Conservation (phyloP, 1,139 yeast genomes). For the Debaryomyces sp. region DNA sequence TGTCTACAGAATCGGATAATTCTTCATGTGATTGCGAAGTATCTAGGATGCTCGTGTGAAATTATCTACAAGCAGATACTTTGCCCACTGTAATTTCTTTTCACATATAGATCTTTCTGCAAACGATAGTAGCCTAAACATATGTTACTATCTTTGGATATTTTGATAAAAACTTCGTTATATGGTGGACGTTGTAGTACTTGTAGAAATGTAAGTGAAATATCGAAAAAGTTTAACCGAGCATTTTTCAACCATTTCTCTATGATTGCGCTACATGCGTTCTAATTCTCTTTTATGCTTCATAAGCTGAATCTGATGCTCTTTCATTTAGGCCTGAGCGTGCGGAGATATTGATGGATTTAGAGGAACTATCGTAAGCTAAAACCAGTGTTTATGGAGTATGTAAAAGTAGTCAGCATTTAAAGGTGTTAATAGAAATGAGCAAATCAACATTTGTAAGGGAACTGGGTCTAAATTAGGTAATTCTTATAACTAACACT, state of each 20-base stretch:
- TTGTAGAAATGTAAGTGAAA: background rate
- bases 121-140: background rate
- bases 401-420: background rate
- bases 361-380: background rate
- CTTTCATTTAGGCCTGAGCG: background rate
- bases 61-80: background rate
- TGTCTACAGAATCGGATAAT: background rate
- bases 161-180: background rate
- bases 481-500: too few relatives aligned
- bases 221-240: background rate
- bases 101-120: background rate
- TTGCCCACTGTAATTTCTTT: background rate
- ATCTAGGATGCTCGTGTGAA: background rate
- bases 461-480: too few relatives aligned
- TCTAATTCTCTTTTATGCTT: background rate
- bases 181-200: background rate
- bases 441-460: too few relatives aligned
- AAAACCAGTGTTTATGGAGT: background rate
- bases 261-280: background rate
- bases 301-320: background rate
- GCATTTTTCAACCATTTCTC: background rate
- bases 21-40: slow-evolving; percentile 1
- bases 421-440: background rate
- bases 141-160: background rate
- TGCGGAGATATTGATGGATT: background rate